Evolutionary conservation across 768 basidiomycete species (phyloP), one percentile per base, ranked within the genome.

Genomic region (Phaeolepiota aurea): DNA sequence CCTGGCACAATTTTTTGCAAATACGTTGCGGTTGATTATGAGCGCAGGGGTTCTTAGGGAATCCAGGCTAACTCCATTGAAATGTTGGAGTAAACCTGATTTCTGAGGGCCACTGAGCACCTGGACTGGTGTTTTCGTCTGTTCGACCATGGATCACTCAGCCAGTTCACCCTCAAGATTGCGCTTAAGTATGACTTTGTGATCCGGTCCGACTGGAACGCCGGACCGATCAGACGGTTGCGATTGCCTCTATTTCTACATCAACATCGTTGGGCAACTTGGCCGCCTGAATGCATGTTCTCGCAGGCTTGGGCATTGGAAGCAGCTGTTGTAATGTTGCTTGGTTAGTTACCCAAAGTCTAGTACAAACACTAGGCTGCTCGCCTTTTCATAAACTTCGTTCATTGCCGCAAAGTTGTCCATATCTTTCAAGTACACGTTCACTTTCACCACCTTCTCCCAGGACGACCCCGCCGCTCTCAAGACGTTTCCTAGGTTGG

Each of bases 231-330:
- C 44, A 67, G 40, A 50, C 48, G 13, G 70, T 56, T n/a, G 79
- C 77, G 44, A 81, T 79, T 5, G 69, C 75, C 56, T 86, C 84
- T 30, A 86, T 78, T 64, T 88, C 85, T 32, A 85, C 68, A 48
- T 82, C 71, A 4, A 84, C 82, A 44, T 82, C 81, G 48, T 68
- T 67, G 0, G 83, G 83, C 23, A 87, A 65, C 47, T 72, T 71
- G 5, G 72, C 79, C 10, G 77, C 81, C 62, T 87, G 82, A 46
- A 89, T 83, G 56, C 79, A 82, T 5, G 82, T 83, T 41, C 85
- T 63, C 5, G 84, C 77, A 9, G 86, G 87, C 61, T 85, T 85
- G 12, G 73, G 74, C 21, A 54, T 61, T 0, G 74, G 75, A 20
- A 75, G 51, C 5, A 73, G 44, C 72, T 74, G 35, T 9, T 19